Percentiles rank a stretch among this genome's conserved stretches.
Evolutionary conservation across 139 green algal genomes (phyloP).

Genomic region (Medakamo hakoo): DNA sequence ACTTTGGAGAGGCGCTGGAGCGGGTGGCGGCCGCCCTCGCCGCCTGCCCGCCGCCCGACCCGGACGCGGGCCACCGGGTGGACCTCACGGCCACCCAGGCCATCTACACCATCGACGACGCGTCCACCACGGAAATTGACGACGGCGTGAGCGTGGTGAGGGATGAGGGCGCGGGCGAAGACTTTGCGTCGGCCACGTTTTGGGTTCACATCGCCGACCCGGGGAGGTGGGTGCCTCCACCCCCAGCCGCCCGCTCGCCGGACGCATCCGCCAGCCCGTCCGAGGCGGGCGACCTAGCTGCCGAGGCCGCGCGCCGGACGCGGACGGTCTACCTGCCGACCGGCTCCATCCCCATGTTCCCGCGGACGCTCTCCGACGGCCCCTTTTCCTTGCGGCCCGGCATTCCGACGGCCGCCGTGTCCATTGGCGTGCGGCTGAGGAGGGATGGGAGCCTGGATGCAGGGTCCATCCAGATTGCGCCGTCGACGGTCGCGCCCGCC

Average conservation of each 20-base stretch:
- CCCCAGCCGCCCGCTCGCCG: not conserved
- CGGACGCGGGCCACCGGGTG: conserved; percentile 24
- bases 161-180: not conserved
- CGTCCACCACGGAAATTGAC: conserved; percentile 61
- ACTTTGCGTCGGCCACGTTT: conserved; percentile 31
- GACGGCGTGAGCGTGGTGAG: conserved; percentile 55
- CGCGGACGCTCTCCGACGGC: conserved; percentile 41
- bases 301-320: conserved; percentile 30
- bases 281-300: conserved; percentile 26
- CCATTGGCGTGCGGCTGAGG: conserved; percentile 29
- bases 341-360: conserved; percentile 71
- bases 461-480: conserved; percentile 14
- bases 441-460: too few species aligned
- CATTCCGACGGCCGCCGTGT: conserved; percentile 26
- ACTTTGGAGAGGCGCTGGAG: conserved; percentile 20
- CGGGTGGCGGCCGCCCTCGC: conserved; percentile 20
- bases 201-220: conserved; percentile 78
- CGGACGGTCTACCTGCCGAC: conserved; percentile 69
- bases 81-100: conserved; percentile 40
- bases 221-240: conserved; percentile 16
- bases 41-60: conserved; percentile 24
- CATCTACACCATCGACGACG: conserved; percentile 67
- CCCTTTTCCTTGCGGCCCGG: conserved; percentile 51
- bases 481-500: conserved; percentile 27
- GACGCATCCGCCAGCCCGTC: too few species aligned